phyloP scores from a whole-genome alignment of 2,329 filamentous ascomycete genomes.

The Scopulariopsis brevicaulis region DNA sequence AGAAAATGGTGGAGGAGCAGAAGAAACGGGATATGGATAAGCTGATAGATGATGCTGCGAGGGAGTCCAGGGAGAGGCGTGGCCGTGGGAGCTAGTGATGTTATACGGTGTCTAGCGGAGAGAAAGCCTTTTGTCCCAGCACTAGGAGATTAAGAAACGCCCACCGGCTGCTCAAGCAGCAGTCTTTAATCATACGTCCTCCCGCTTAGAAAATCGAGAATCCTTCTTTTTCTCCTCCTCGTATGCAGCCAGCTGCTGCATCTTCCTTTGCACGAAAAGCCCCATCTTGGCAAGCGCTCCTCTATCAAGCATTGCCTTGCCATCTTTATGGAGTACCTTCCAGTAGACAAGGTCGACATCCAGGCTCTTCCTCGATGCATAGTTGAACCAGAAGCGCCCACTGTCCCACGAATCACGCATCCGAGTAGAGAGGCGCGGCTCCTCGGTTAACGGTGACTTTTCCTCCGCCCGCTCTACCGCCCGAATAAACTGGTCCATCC shows the following conservation, averaged over 20 bases:
- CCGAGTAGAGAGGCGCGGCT: conserved; percentile 8
- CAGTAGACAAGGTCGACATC: conserved; percentile 22
- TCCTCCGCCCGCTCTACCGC: conserved; percentile 16
- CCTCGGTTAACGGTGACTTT: not conserved
- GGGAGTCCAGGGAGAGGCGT: too few species aligned
- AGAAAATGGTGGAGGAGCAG: too few species aligned
- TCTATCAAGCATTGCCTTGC: conserved; percentile 13
- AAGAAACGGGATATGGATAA: too few species aligned
- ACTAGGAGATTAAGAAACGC: too few species aligned
- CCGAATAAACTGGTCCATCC: conserved; percentile 22
- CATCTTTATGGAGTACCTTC: conserved; percentile 12
- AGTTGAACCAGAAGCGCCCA: conserved; percentile 24
- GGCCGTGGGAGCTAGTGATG: too few species aligned
- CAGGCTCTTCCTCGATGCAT: conserved; percentile 20
- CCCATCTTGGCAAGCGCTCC: conserved; percentile 13
- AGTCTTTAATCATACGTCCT: not conserved
- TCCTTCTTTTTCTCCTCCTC: conserved; percentile 12
- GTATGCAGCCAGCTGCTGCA: conserved; percentile 17
- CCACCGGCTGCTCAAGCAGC: too few species aligned
- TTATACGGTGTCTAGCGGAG: too few species aligned
- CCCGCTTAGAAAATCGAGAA: not conserved
- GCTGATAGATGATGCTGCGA: too few species aligned
- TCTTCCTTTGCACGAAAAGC: conserved; percentile 14
- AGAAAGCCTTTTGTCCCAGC: too few species aligned
- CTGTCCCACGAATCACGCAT: conserved; percentile 23